These are phyloP conservation scores for Wickerhamiella occidentalis DNA, from an alignment of 805 yeast genomes.

Conservation along the genomic window DNA sequence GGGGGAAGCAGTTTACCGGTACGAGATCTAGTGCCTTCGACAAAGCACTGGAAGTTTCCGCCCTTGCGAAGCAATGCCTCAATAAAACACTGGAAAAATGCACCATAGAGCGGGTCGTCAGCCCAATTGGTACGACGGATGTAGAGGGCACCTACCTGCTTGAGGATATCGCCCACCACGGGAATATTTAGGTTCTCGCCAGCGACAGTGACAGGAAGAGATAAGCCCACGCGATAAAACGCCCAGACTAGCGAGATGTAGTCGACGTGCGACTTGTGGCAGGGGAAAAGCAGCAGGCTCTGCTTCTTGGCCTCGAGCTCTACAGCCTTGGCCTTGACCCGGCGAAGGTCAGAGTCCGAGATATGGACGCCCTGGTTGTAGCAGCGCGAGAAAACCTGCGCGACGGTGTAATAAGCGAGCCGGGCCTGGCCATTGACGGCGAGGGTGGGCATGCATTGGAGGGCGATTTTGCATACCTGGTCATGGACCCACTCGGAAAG, in stretches of 20 bases:
- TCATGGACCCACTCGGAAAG: conserved; percentile 25
- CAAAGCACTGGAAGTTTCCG: conserved; percentile 44
- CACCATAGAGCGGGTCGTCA: conserved; percentile 34
- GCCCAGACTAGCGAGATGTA: conserved; percentile 46
- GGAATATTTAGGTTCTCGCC: conserved; percentile 57
- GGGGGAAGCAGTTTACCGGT: conserved; percentile 54
- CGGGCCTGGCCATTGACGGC: conserved; percentile 25
- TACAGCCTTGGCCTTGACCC: conserved; percentile 26
- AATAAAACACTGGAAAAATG: conserved; percentile 33
- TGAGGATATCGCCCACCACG: conserved; percentile 39
- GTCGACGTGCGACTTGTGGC: conserved; percentile 52
- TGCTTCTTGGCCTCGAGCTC: conserved; percentile 28
- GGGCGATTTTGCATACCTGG: conserved; percentile 25
- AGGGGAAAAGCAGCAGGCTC: conserved; percentile 39
- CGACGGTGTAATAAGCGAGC: conserved; percentile 28
- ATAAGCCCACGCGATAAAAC: conserved; percentile 40
- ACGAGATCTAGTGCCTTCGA: conserved; percentile 56
- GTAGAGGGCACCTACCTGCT: conserved; percentile 44
- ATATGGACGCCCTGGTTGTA: conserved; percentile 35
- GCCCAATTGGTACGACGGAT: conserved; percentile 39
- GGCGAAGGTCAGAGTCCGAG: conserved; percentile 26
- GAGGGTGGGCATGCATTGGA: conserved; percentile 28
- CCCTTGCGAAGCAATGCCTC: conserved; percentile 40
- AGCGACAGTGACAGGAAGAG: conserved; percentile 47
- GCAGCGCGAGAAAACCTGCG: conserved; percentile 30